Base-by-base conservation (phyloP, 192 early-diverging fungal genomes). In the Coemansia sp. region DNA sequence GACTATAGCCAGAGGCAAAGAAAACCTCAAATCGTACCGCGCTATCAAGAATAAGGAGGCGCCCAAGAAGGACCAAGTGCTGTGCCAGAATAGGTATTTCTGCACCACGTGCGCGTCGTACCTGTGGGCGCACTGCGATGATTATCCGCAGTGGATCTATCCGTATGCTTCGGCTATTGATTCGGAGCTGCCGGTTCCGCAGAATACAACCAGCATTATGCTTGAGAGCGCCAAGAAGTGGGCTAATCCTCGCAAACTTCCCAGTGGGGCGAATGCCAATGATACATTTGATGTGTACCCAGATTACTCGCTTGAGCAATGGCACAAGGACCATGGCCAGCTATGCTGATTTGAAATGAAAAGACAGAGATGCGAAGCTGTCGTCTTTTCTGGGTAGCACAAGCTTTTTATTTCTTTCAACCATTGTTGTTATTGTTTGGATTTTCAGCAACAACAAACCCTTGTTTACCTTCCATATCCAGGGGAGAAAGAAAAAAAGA, bases 131-230 rank as follows among this genome's bases (percentile, higher is more conserved):
- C 65, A 70, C 39, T 64, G 60, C 37, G 69, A 75, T 2, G 65
- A 75, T 16, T 71, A 56, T 42, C 58, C 59, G 41, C 44, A 69
- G 41, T 72, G 76, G 64, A 62, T 84, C 11, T 74, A 76, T 44
- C 79, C 79, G 63, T 84, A 82, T 75, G 87, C 88, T 0, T 84
- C 77, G 56, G 81, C 83, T 5, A 89, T 89, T 65, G 88, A 89
- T 43, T 86, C 85, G 0, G 76, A 72, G 53, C 71, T 89, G 53
- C 85, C 83, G 3, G 62, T 67, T 38, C 81, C 86, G 0, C 50
- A 80, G 44, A 47, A 44, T 0, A 63, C 63, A 4, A 21, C 68
- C 16, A 77, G 79, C 42, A 77, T 88, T n/a, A 84, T 84, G 81
- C 52, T 85, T 6, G 69, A 67, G 21, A 77, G 71, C 42, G 81